These are phyloP conservation scores for Ascochyta rabiei DNA, from an alignment of 2,329 filamentous ascomycete genomes.

Conservation along the genomic window DNA sequence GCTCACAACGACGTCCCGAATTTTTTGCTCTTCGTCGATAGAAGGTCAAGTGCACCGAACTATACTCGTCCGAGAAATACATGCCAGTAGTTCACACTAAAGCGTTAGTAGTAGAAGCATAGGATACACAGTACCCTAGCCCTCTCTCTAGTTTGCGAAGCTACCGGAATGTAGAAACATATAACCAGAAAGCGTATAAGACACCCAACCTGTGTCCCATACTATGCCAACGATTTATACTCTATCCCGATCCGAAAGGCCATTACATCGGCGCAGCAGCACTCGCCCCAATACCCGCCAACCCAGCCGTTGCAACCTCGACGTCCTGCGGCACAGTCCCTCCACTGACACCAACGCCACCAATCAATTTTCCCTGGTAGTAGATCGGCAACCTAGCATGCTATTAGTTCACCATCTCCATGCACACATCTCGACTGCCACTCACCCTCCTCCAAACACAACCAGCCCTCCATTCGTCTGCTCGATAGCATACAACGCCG, in stretches of 20 bases:
- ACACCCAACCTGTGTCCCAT: background rate
- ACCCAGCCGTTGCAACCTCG: slow-evolving; percentile 22
- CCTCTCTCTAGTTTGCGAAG: too few species aligned
- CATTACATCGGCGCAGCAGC: slow-evolving; percentile 1
- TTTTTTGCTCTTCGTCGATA: too few species aligned
- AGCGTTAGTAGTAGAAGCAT: too few species aligned
- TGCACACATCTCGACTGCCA: background rate
- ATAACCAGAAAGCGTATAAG: too few species aligned
- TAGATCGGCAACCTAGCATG: slow-evolving; percentile 33
- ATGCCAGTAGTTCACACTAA: too few species aligned
- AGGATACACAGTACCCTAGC: too few species aligned
- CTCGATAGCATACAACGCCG: slow-evolving; percentile 30
- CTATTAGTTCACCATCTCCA: background rate
- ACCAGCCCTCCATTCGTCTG: slow-evolving; percentile 37
- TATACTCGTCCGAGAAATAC: too few species aligned
- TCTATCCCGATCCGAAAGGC: too few species aligned
- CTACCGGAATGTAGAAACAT: too few species aligned
- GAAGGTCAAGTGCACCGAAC: too few species aligned
- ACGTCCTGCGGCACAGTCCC: slow-evolving; percentile 36
- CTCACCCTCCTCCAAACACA: slow-evolving; percentile 36
- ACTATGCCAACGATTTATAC: background rate
- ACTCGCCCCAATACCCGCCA: slow-evolving; percentile 12
- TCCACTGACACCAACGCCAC: slow-evolving; percentile 39
- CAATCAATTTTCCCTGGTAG: slow-evolving; percentile 31
- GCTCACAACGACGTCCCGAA: too few species aligned